These are phyloP conservation scores for Zangia roseola DNA, from an alignment of 768 basidiomycete species.

Conservation along the genomic window DNA sequence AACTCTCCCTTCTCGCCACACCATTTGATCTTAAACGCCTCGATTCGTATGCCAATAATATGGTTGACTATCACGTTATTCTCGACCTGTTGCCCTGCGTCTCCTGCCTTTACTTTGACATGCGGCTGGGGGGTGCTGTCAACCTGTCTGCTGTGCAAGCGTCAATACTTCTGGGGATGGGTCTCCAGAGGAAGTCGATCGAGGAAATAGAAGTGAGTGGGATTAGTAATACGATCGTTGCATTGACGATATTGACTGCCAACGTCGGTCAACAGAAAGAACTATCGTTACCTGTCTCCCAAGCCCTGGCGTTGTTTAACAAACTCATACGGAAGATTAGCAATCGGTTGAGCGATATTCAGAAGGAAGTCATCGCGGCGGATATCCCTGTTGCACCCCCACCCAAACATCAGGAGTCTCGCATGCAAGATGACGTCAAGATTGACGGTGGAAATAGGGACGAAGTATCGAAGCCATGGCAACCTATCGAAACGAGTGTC, in stretches of 20 bases:
- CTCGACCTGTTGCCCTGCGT: slow-evolving; percentile 86
- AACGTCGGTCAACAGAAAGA: slow-evolving; percentile 51
- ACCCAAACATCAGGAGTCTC: slow-evolving; percentile 16
- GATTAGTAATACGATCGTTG: background rate
- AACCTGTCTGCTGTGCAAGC: slow-evolving; percentile 86
- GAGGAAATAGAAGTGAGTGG: slow-evolving; percentile 83
- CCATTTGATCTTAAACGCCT: slow-evolving; percentile 96
- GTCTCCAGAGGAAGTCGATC: slow-evolving; percentile 83
- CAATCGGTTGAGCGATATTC: slow-evolving; percentile 71
- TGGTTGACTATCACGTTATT: slow-evolving; percentile 95
- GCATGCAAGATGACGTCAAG: slow-evolving; percentile 14
- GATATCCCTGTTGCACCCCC: slow-evolving; percentile 50
- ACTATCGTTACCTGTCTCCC: slow-evolving; percentile 80
- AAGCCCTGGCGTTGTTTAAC: slow-evolving; percentile 85
- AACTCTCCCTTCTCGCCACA: slow-evolving; percentile 65
- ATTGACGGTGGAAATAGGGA: slow-evolving; percentile 3
- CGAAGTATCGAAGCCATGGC: slow-evolving; percentile 32
- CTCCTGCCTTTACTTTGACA: slow-evolving; percentile 83
- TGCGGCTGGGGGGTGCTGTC: slow-evolving; percentile 60
- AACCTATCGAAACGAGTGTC: slow-evolving; percentile 45
- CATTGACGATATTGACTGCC: slow-evolving; percentile 4
- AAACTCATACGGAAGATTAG: slow-evolving; percentile 87
- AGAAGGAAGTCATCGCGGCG: slow-evolving; percentile 72
- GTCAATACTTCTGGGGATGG: slow-evolving; percentile 85
- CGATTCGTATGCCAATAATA: slow-evolving; percentile 93